Base-by-base conservation (phyloP, 306 rosid species). In the Vigna reflexopilosa region DNA sequence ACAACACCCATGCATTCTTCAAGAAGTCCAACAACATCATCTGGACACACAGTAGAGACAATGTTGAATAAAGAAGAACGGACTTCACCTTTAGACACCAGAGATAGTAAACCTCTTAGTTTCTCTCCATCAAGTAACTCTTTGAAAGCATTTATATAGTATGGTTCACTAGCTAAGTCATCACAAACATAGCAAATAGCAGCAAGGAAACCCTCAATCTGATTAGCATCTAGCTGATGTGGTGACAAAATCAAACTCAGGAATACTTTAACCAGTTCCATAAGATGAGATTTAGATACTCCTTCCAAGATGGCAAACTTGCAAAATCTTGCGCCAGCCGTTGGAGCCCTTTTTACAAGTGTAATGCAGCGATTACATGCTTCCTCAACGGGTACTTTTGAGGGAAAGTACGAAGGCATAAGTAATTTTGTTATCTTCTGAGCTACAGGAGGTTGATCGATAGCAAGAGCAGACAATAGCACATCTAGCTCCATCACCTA, bases 311-410 rank as follows among this genome's bases (percentile, higher is more conserved):
- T 81, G 32, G 86, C 86, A 79, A 88, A 89, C 80, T 95, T 81
- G 67, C 96, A 92, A 88, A 95, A 95, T 78, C 84, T 95, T 81
- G 97, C 93, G 11, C 98, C 98, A 73, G 97, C 97, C 84, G 70
- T 45, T 22, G 98, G 98, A 82, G 97, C 88, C 80, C 97, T 85
- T 81, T 73, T 91, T 67, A 95, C 57, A 32, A 95, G 98, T 34
- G 92, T 91, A 79, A 84, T 74, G 80, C 98, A 95, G 67, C 98
- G 98, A 76, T 80, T 89, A 64, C 98, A 95, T 69, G 98, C 98
- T 85, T 89, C 97, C 73, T 88, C 88, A 57, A 80, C 69, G 7
- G 98, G 79, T 71, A 87, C 80, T 79, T 81, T 91, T 40, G 92
- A 82, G 70, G 97, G 98, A 67, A 95, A 92, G 83, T 95, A 95